Evolutionary conservation across 352 stramenopile genomes (phyloP).

Genomic region (Pythium plurisporium): DNA sequence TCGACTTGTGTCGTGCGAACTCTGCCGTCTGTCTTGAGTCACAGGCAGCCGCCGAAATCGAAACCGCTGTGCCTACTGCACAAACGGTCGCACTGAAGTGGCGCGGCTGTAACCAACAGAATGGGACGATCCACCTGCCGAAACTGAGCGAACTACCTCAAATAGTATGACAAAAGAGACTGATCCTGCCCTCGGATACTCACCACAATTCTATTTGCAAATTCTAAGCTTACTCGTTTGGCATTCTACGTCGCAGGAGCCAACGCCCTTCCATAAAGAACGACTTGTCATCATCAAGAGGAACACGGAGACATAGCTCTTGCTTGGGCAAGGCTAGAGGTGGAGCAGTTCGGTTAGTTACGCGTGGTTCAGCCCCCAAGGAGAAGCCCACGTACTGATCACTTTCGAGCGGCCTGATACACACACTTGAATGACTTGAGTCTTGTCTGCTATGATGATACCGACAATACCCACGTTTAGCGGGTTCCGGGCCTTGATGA

Average conservation of each 20-base stretch:
- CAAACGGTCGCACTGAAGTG: too few species aligned
- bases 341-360: not conserved
- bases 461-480: slow-evolving; percentile 43
- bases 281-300: slow-evolving; percentile 26
- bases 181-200: too few species aligned
- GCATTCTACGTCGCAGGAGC: slow-evolving; percentile 22
- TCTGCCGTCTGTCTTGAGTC: too few species aligned
- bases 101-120: too few species aligned
- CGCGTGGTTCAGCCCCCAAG: not conserved
- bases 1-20: too few species aligned
- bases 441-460: slow-evolving; percentile 64
- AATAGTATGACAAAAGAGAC: too few species aligned
- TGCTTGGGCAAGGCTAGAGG: slow-evolving; percentile 45
- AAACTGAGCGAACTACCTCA: too few species aligned
- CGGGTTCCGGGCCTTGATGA: slow-evolving; percentile 56
- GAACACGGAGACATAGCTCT: slow-evolving; percentile 36
- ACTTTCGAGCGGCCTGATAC: slow-evolving; percentile 27
- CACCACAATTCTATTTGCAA: too few species aligned
- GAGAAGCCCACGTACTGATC: slow-evolving; percentile 40
- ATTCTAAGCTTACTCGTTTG: not conserved
- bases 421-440: slow-evolving; percentile 45
- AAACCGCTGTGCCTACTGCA: too few species aligned
- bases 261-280: slow-evolving; percentile 48
- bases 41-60: too few species aligned
- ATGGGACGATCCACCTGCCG: too few species aligned